These are phyloP conservation scores for Aspergillus niger DNA, from an alignment of 2,329 filamentous ascomycete genomes.

Conservation along the genomic window DNA sequence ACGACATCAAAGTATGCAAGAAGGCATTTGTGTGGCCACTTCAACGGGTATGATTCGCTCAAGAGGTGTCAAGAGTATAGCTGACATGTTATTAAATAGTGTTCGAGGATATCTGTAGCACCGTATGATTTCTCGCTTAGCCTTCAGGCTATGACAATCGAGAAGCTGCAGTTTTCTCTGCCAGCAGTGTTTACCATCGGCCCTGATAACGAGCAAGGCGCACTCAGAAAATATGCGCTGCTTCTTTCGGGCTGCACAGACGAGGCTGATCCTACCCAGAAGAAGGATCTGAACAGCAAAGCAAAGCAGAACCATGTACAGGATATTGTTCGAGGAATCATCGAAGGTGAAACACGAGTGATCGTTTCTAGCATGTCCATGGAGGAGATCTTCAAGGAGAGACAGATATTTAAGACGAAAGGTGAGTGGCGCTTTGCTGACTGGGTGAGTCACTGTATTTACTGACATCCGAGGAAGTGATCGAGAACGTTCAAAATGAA, in stretches of 20 bases:
- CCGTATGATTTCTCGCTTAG: slow-evolving; percentile 78
- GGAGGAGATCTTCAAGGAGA: slow-evolving; percentile 82
- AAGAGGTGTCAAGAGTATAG: not conserved
- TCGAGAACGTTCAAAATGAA: slow-evolving; percentile 75
- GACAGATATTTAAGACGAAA: slow-evolving; percentile 74
- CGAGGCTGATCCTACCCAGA: slow-evolving; percentile 35
- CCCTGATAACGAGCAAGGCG: slow-evolving; percentile 69
- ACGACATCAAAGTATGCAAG: slow-evolving; percentile 75
- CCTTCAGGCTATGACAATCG: slow-evolving; percentile 83
- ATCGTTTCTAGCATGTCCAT: slow-evolving; percentile 89
- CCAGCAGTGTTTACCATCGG: slow-evolving; percentile 86
- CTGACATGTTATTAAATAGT: slow-evolving; percentile 20
- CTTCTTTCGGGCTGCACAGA: slow-evolving; percentile 68
- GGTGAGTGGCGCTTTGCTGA: slow-evolving; percentile 40
- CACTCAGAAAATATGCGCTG: slow-evolving; percentile 80
- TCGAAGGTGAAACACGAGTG: slow-evolving; percentile 82
- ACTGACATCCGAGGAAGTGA: slow-evolving; percentile 50
- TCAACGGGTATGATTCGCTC: slow-evolving; percentile 53
- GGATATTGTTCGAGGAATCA: slow-evolving; percentile 86
- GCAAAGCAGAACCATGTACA: slow-evolving; percentile 68
- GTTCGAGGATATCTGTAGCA: slow-evolving; percentile 42
- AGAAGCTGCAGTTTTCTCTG: slow-evolving; percentile 80
- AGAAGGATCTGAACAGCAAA: slow-evolving; percentile 42
- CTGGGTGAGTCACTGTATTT: not conserved
- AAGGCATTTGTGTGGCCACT: slow-evolving; percentile 72